phyloP scores from a whole-genome alignment of 106 monocot genomes.

The Chionographis japonica region DNA sequence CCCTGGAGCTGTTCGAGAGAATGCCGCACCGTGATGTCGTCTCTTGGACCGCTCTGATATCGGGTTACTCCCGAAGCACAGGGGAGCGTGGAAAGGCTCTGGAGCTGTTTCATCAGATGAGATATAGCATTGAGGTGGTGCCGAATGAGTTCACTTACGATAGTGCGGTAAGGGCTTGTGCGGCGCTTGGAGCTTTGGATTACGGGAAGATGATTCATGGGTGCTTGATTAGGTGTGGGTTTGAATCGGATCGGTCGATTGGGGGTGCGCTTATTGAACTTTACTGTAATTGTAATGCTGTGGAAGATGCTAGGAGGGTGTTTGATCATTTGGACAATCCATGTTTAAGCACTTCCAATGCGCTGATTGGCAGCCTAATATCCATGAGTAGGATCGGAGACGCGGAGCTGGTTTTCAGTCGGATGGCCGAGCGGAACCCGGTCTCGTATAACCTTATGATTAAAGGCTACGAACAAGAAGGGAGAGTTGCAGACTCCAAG shows the following conservation, averaged over 20 bases:
- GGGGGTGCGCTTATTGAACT: conserved; percentile 28
- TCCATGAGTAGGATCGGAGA: conserved; percentile 14
- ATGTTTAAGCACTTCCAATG: conserved; percentile 18
- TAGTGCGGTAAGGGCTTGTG: conserved; percentile 23
- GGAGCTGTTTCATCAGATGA: conserved; percentile 22
- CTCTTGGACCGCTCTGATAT: conserved; percentile 37
- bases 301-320: conserved; percentile 13
- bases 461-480: conserved; percentile 26
- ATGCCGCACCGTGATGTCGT: conserved; percentile 23
- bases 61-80: conserved; percentile 12
- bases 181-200: conserved; percentile 13
- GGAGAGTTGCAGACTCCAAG: conserved; percentile 23
- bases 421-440: conserved; percentile 10
- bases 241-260: conserved; percentile 16
- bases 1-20: conserved; percentile 21
- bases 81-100: conserved; percentile 12
- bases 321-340: conserved; percentile 12
- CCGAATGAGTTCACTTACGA: conserved; percentile 39
- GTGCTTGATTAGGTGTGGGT: conserved; percentile 16
- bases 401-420: conserved; percentile 24
- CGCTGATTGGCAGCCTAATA: conserved; percentile 21
- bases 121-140: not conserved
- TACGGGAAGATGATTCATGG: conserved; percentile 31
- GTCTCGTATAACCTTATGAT: conserved; percentile 40
- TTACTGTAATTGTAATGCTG: conserved; percentile 18